Percentiles rank a stretch among this genome's conserved stretches.
phyloP scores from a whole-genome alignment of 805 yeast genomes.

The Candida odintsovae region DNA sequence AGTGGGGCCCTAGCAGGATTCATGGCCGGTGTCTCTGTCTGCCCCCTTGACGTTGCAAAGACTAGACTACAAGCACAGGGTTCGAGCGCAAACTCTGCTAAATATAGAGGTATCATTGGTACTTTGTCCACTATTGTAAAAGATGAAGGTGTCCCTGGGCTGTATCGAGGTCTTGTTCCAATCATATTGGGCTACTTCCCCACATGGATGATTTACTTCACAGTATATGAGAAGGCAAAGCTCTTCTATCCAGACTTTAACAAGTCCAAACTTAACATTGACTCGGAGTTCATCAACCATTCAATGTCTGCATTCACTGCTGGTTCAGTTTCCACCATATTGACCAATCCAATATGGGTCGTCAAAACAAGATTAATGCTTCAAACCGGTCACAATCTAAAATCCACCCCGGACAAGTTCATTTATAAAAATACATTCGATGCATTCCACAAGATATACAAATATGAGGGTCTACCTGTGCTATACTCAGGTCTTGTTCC shows the following conservation, averaged over 20 bases:
- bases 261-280: conserved; percentile 12
- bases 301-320: conserved; percentile 71
- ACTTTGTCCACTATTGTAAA: conserved; percentile 59
- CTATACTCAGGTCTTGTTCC: conserved; percentile 90
- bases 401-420: conserved; percentile 14
- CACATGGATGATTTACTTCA: conserved; percentile 94
- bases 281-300: conserved; percentile 33
- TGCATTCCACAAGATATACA: conserved; percentile 76
- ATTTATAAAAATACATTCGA: conserved; percentile 75
- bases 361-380: conserved; percentile 93
- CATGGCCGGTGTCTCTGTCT: conserved; percentile 80
- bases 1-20: conserved; percentile 96
- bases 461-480: conserved; percentile 70
- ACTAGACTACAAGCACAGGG: conserved; percentile 94
- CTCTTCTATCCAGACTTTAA: conserved; percentile 40
- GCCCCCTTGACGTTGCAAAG: conserved; percentile 94
- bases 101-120: conserved; percentile 52
- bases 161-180: conserved; percentile 90
- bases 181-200: conserved; percentile 92
- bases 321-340: conserved; percentile 77
- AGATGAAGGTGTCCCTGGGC: conserved; percentile 79
- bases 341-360: conserved; percentile 97
- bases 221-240: conserved; percentile 81
- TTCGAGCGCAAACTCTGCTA: conserved; percentile 5
- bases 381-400: conserved; percentile 39